phyloP scores from a whole-genome alignment of 148 eudicot genomes.

The Spergularia bocconei region DNA sequence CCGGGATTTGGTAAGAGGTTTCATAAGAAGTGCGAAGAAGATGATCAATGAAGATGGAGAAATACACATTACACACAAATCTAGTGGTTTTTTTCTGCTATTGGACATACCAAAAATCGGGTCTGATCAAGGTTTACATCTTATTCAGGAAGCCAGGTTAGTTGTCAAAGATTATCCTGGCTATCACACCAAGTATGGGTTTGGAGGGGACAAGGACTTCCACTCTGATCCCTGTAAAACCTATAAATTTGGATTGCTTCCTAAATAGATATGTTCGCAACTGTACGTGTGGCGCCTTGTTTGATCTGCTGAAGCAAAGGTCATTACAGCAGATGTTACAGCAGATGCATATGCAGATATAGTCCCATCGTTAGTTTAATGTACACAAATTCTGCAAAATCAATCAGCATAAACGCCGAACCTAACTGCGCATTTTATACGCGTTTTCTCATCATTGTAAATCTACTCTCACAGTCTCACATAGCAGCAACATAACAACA shows the following conservation, averaged over 20 bases:
- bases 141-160: slow-evolving; percentile 15
- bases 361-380: no score
- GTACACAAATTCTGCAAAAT: no score
- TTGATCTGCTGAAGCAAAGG: background rate
- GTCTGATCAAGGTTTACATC: background rate
- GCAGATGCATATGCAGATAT: no score
- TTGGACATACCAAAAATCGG: slow-evolving; percentile 21
- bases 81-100: background rate
- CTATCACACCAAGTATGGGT: slow-evolving; percentile 21
- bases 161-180: slow-evolving; percentile 12
- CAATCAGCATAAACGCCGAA: no score
- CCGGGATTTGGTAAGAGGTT: slow-evolving; percentile 19
- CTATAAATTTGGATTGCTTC: slow-evolving; percentile 18
- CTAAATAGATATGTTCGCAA: background rate
- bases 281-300: no score
- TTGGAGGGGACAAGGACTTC: slow-evolving; percentile 20
- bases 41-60: slow-evolving; percentile 21
- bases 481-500: no score
- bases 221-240: slow-evolving; percentile 23
- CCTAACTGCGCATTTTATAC: no score
- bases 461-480: no score
- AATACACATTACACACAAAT: slow-evolving; percentile 31
- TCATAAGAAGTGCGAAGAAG: slow-evolving; percentile 25
- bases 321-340: no score
- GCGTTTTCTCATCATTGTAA: no score